Percentiles rank a stretch among this genome's conserved stretches.
These are phyloP conservation scores for Stygiomarasmius scandens DNA, from an alignment of 1,284 basidiomycete genomes.

Conservation along the genomic window DNA sequence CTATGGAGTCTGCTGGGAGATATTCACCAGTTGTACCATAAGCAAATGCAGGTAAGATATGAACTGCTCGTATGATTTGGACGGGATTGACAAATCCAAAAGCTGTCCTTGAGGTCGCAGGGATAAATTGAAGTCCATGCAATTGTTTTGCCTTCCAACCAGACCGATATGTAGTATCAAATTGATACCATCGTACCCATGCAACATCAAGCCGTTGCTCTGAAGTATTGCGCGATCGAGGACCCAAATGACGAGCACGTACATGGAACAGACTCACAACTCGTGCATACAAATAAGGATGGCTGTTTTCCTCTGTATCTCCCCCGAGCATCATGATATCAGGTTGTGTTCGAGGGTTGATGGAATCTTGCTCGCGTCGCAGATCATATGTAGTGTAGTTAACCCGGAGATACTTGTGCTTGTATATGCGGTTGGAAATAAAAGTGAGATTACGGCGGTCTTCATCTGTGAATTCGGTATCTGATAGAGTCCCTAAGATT, in stretches of 20 bases:
- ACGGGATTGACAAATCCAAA: conserved; percentile 15
- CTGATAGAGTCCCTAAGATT: not conserved
- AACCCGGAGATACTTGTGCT: not conserved
- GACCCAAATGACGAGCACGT: not conserved
- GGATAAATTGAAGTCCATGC: not conserved
- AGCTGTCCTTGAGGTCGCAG: not conserved
- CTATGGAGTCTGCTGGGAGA: conserved; percentile 7
- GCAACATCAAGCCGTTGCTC: not conserved
- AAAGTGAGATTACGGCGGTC: not conserved
- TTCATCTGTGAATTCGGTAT: not conserved
- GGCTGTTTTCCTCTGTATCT: not conserved
- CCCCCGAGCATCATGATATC: no score
- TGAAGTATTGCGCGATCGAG: not conserved
- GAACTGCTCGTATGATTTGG: conserved; percentile 16
- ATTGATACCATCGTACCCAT: not conserved
- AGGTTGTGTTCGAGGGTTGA: not conserved
- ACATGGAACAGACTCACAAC: not conserved
- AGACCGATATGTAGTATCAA: not conserved
- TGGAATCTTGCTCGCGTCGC: not conserved
- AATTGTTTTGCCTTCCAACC: not conserved
- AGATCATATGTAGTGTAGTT: not conserved
- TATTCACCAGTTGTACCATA: not conserved
- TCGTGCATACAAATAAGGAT: not conserved
- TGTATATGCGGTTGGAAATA: not conserved
- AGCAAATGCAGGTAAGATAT: conserved; percentile 19